A percentile compares a stretch with the other conserved stretches of the same genome.
Evolutionary conservation across 208 protist genomes (phyloP).

Genomic region (Leishmania tarentolae): DNA sequence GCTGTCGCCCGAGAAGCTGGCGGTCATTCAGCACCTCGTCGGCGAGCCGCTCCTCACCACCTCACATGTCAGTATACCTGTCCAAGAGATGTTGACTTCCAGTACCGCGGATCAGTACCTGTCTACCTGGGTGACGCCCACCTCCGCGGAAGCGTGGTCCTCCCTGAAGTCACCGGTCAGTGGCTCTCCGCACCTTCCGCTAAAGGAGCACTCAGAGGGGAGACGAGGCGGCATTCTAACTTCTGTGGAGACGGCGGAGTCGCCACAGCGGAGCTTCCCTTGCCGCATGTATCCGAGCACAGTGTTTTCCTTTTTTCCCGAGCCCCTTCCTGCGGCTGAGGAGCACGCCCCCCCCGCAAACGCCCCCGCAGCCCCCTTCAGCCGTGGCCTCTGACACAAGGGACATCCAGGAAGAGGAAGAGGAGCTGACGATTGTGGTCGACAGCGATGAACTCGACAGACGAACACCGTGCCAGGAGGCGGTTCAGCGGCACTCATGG

Average conservation of each 20-base stretch:
- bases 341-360: background rate
- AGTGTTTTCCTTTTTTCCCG: background rate
- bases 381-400: background rate
- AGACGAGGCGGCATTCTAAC: background rate
- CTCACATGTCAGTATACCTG: background rate
- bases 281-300: background rate
- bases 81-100: background rate
- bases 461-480: background rate
- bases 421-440: slow-evolving; percentile 11
- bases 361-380: background rate
- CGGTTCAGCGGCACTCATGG: background rate
- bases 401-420: background rate
- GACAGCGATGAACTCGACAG: slow-evolving; percentile 10
- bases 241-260: too few relatives aligned
- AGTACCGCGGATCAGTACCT: slow-evolving; percentile 8
- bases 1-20: background rate
- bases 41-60: background rate
- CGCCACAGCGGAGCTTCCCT: background rate
- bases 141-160: background rate
- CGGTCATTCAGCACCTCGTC: slow-evolving; percentile 5
- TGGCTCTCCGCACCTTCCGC: slow-evolving; percentile 14
- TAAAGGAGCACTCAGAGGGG: slow-evolving; percentile 15
- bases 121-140: background rate
- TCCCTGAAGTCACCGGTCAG: background rate
- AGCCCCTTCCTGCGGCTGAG: background rate